These are phyloP conservation scores for Chytriomyces sp. DNA, from an alignment of 192 early-diverging fungal species.

Conservation along the genomic window DNA sequence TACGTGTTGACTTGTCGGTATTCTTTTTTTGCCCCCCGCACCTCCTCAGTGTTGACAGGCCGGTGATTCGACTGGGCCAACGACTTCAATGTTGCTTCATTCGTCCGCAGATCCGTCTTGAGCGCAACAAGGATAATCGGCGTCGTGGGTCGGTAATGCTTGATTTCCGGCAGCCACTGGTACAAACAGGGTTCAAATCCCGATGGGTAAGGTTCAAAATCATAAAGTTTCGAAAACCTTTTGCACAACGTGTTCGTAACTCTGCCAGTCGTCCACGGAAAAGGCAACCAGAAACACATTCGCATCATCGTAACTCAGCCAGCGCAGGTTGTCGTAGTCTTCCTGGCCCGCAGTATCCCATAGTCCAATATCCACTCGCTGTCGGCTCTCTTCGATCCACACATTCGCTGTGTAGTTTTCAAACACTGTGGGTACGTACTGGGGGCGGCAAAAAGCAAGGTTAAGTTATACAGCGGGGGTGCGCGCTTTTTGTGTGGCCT, in stretches of 20 bases:
- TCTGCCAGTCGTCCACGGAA: constrained; percentile 81
- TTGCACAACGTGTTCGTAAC: constrained; percentile 77
- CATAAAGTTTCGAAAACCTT: constrained; percentile 21
- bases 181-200: neutral
- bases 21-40: too few relatives aligned
- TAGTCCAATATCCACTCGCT: constrained; percentile 78
- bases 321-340: constrained; percentile 89
- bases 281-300: constrained; percentile 89
- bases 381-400: constrained; percentile 78
- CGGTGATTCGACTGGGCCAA: neutral
- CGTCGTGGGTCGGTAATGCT: constrained; percentile 28
- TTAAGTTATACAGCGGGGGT: too few relatives aligned
- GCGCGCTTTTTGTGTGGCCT: neutral
- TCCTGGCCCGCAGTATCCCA: constrained; percentile 96
- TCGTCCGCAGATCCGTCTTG: constrained; percentile 38
- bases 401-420: constrained; percentile 87
- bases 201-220: neutral
- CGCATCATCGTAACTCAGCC: constrained; percentile 83
- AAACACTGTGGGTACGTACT: constrained; percentile 62
- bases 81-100: neutral
- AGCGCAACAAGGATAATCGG: constrained; percentile 42
- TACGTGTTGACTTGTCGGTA: neutral
- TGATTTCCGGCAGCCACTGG: constrained; percentile 40
- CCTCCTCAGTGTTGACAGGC: neutral
- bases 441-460: constrained; percentile 8